Evolutionary conservation across 1,284 basidiomycete genomes (phyloP), one percentile per base, ranked within the genome.

Genomic region (Leccinum fallax): DNA sequence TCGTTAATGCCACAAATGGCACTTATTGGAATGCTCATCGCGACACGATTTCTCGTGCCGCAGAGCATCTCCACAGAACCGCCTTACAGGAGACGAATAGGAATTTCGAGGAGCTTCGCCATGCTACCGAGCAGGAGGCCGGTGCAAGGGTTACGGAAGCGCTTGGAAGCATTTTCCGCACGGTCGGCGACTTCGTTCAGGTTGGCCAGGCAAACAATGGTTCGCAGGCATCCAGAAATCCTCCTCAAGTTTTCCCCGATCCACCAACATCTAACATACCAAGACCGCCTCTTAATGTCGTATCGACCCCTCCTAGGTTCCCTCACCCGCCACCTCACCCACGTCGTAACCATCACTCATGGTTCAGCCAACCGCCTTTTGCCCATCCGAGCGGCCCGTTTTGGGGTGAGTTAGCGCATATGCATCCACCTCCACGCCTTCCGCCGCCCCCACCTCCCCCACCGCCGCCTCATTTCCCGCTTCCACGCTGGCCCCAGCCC

Each of bases 1-100:
- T 86, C 40, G 77, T 78, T 58, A 89, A 91, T 66, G 78, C 86
- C 8, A 78, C 81, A 4, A 83, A 79, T 57, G 90, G 89, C 21
- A 76, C 80, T 15, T 92, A 92, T 69, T 92, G 88, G 89, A 73
- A 77, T 49, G 71, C 80, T 28, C 87, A 90, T 66, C 83, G 85
- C 53, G 82, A 84, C 15, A 77, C 82, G 6, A 73, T 89, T 53
- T 80, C 83, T 11, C 81, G 82, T 34, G 82, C 84, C 40, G 85
- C 83, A 3, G 79, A 83, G 52, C 79, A 81, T 53, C 66, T 83
- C 9, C 78, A 80, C n/a, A 77, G 78, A 53, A 77, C 76, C 55
- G 77, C 85, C 2, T 66, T 81, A 57, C 78, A 81, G 53, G 73
- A 76, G 46, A 78, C 77, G 24, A 78, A 72, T 54, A 71, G 67